Percentiles rank a stretch among this genome's conserved stretches.
phyloP scores from a whole-genome alignment of 805 yeast genomes.

The Cyberlindnera xylosilytica region DNA sequence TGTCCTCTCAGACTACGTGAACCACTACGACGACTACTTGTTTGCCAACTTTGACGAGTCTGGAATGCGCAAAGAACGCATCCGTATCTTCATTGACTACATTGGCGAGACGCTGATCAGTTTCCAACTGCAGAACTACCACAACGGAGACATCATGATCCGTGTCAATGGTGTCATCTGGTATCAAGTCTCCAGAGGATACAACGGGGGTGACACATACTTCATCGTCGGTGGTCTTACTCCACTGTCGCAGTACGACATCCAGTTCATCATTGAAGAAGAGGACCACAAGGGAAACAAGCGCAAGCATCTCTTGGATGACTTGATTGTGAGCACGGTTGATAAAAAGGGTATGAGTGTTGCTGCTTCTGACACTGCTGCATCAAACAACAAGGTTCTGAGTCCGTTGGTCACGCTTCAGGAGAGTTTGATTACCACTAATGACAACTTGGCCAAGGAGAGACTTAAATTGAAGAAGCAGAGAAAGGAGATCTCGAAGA shows the following conservation, averaged over 20 bases:
- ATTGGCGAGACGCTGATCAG: slow-evolving; percentile 52
- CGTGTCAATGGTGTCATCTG: slow-evolving; percentile 66
- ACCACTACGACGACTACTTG: slow-evolving; percentile 28
- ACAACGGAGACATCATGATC: slow-evolving; percentile 40
- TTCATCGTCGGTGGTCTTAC: slow-evolving; percentile 64
- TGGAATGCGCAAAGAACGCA: slow-evolving; percentile 29
- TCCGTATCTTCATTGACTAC: slow-evolving; percentile 41
- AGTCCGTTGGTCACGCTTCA: slow-evolving; percentile 65
- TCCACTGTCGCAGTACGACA: slow-evolving; percentile 61
- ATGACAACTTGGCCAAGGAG: slow-evolving; percentile 55
- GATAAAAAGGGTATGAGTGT: slow-evolving; percentile 22
- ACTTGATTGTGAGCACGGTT: slow-evolving; percentile 37
- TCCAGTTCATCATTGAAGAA: slow-evolving; percentile 40
- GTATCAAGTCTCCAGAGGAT: slow-evolving; percentile 60
- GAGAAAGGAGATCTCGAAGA: slow-evolving; percentile 56
- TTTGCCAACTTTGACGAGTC: slow-evolving; percentile 28
- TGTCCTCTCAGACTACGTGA: slow-evolving; percentile 22
- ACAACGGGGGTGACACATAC: slow-evolving; percentile 43
- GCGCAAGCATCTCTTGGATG: slow-evolving; percentile 35
- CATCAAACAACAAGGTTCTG: slow-evolving; percentile 29
- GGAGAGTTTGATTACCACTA: slow-evolving; percentile 62
- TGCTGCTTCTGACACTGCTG: slow-evolving; percentile 32
- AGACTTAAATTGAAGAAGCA: slow-evolving; percentile 53
- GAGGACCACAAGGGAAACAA: slow-evolving; percentile 26
- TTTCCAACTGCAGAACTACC: slow-evolving; percentile 45